Base-by-base conservation (phyloP, 257 asterid species). In the Schizonepeta tenuifolia region DNA sequence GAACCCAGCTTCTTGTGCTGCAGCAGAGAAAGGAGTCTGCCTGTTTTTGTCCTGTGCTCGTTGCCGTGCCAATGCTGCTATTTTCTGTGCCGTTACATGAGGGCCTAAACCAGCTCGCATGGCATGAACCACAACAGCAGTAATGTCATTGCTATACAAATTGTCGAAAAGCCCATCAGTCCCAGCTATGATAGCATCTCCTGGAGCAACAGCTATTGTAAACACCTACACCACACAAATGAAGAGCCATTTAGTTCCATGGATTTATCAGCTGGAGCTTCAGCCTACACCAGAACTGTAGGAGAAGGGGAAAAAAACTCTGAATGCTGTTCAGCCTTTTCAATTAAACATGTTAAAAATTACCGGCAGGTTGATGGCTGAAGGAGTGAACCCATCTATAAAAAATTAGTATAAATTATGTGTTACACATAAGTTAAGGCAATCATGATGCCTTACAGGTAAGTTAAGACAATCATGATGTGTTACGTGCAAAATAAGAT, bases 101-200 rank as follows among this genome's bases (percentile, higher is more conserved):
- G 99, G 99, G 59, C 82, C 87, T 14, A 92, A 85, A 31, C 98
- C 96, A 59, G 98, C 96, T 81, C 98, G 85, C 54, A 72, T 74
- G 13, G 97, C 96, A 68, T 92, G 96, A 66, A 90, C 99, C 61
- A 92, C 98, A 54, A 95, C 81, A 8, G 93, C 88, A 36, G 90
- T 87, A 20, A 95, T 88, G 75, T 95, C 97, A 17, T 75, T 92
- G 88, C 79, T 92, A 66, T 95, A 95, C 77, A 95, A 80, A 80
- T 95, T 95, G 86, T 95, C 99, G 22, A 95, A 95, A n/a, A 95
- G 93, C 47, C 97, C 99, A 80, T 95, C 99, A 9, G 98, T 92
- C 67, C 99, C 97, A 18, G 99, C 96, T 70, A 95, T 83, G 78
- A 92, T 88, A 20, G 92, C 97, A 80, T 92, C 99, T 69, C 98